These are phyloP conservation scores for Tricholoma flavovirens DNA, from an alignment of 768 basidiomycete species.

Conservation along the genomic window DNA sequence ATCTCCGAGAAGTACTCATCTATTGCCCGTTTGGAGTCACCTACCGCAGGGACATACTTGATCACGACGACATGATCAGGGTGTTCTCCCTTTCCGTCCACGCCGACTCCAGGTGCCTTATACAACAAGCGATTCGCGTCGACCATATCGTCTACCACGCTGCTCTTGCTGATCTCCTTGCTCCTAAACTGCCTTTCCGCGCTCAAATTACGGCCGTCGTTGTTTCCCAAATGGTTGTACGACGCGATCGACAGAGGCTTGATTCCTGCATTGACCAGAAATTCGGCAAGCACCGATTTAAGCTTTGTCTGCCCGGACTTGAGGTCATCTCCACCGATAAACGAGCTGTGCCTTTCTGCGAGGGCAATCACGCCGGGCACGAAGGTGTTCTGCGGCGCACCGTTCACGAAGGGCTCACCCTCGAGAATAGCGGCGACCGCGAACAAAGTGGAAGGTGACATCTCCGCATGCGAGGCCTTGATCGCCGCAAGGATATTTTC, in stretches of 20 bases:
- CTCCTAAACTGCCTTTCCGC: slow-evolving; percentile 92
- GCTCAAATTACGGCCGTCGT: slow-evolving; percentile 90
- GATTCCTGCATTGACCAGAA: slow-evolving; percentile 97
- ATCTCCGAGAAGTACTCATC: slow-evolving; percentile 99
- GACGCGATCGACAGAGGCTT: slow-evolving; percentile 96
- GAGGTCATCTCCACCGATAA: slow-evolving; percentile 97
- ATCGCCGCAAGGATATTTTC: slow-evolving; percentile 81
- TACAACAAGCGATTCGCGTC: slow-evolving; percentile 83
- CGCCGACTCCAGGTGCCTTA: slow-evolving; percentile 65
- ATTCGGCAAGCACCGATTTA: slow-evolving; percentile 95
- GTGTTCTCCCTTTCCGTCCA: slow-evolving; percentile 84
- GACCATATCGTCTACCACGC: slow-evolving; percentile 98
- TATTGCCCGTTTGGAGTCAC: slow-evolving; percentile 98
- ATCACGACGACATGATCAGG: slow-evolving; percentile 97
- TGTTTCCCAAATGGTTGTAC: slow-evolving; percentile 99
- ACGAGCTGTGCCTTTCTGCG: slow-evolving; percentile 81
- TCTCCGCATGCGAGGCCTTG: slow-evolving; percentile 80
- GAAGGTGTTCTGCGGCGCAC: slow-evolving; percentile 98
- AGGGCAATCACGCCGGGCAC: slow-evolving; percentile 93
- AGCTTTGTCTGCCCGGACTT: slow-evolving; percentile 98
- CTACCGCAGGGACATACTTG: slow-evolving; percentile 95
- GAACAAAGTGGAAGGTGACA: slow-evolving; percentile 95
- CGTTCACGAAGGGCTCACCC: slow-evolving; percentile 92
- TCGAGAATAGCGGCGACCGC: slow-evolving; percentile 95
- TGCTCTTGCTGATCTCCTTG: slow-evolving; percentile 98